Base-by-base conservation (phyloP, 1,284 basidiomycete species). In the Caloboletus firmus region DNA sequence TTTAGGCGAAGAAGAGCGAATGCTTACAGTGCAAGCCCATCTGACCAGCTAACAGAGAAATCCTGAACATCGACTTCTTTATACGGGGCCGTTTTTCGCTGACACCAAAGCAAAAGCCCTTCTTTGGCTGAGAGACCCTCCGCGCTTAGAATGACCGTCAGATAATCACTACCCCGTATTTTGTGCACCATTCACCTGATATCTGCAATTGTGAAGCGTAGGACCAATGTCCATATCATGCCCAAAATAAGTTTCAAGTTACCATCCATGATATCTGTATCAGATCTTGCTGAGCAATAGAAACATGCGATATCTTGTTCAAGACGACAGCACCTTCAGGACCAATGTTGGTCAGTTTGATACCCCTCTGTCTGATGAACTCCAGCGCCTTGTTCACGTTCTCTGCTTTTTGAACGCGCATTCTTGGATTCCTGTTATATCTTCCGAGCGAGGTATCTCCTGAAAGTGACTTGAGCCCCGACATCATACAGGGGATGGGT, bases 191-290 rank as follows among this genome's bases (percentile, higher is more conserved):
- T 84, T 56, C 64, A 94, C 93, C 87, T 96, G 76, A 99, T 98
- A 66, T 96, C 95, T 17, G 96, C 95, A 61, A 99, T 98, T 24
- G 95, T 97, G 72, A 98, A 99, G 4, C 95, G 87, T 32, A 97
- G 81, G 68, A 99, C 96, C 37, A 99, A 81, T 0, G 94, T 97
- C 96, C 96, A 99, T 63, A 99, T 98, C 92, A 98, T 95, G 34
- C 96, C 96, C 17, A 99, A 82, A 50, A 97, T 98, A 53, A 99
- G 89, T 73, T 99, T 99, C 58, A 96, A 74, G 71, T 98, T 98
- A 28, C 95, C 95, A 70, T 99, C 96, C 56, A 98, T 95, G 68
- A 98, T 98, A 71, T 99, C 95, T 93, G 64, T 49, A 42, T 12
- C 35, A 45, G 35, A 55, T 44, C 30, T 44, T 18, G 46, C 35